These are phyloP conservation scores for Pyronema domesticum DNA, from an alignment of 495 filamentous ascomycete species.

Conservation along the genomic window DNA sequence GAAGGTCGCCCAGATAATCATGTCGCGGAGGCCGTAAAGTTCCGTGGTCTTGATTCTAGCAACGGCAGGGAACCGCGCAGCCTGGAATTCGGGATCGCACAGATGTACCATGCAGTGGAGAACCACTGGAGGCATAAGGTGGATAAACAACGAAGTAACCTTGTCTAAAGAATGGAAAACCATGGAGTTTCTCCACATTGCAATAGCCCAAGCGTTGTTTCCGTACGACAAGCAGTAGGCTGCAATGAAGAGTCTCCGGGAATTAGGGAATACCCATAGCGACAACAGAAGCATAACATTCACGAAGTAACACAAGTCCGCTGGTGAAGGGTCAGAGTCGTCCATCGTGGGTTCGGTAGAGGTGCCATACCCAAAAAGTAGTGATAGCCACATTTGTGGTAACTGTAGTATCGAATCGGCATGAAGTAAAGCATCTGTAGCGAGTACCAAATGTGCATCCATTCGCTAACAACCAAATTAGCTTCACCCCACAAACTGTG, in stretches of 20 bases:
- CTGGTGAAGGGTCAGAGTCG: neutral
- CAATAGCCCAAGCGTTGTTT: constrained; percentile 94
- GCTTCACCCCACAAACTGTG: neutral
- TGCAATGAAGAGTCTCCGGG: constrained; percentile 81
- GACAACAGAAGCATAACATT: constrained; percentile 68
- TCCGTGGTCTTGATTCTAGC: constrained; percentile 61
- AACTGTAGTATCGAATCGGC: constrained; percentile 83
- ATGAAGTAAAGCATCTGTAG: constrained; percentile 77
- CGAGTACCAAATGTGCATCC: constrained; percentile 86
- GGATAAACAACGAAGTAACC: constrained; percentile 65
- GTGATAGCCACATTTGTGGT: constrained; percentile 78
- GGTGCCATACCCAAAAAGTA: constrained; percentile 54
- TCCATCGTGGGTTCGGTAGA: neutral
- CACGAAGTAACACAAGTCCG: constrained; percentile 92
- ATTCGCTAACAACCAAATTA: constrained; percentile 31
- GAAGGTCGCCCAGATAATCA: constrained; percentile 85
- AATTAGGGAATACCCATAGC: constrained; percentile 80
- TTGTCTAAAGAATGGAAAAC: constrained; percentile 98
- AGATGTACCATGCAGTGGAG: constrained; percentile 86
- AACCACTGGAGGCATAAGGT: constrained; percentile 92
- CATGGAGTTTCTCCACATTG: constrained; percentile 94
- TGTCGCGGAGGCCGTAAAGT: constrained; percentile 62
- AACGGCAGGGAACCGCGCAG: constrained; percentile 66
- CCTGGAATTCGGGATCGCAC: constrained; percentile 42
- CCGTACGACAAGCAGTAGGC: constrained; percentile 84